phyloP scores from a whole-genome alignment of 352 stramenopile species.

The Saprolegnia parasitica region DNA sequence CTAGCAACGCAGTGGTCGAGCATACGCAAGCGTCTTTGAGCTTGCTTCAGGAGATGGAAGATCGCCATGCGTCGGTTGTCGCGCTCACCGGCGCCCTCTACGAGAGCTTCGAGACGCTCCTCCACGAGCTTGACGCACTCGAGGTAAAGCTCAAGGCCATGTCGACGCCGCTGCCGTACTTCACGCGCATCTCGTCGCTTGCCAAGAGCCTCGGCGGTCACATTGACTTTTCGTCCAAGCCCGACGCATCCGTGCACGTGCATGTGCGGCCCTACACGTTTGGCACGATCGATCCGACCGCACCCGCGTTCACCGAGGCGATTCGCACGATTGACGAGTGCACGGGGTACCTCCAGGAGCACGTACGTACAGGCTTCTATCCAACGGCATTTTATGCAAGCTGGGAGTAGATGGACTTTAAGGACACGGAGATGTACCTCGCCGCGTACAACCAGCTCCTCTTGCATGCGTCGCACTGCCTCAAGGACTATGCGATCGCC shows the following conservation, averaged over 20 bases:
- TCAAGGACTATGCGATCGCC: conserved; percentile 69
- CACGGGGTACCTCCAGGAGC: conserved; percentile 55
- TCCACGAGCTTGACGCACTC: conserved; percentile 59
- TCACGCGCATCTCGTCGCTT: conserved; percentile 50
- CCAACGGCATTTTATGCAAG: conserved; percentile 18
- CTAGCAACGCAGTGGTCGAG: conserved; percentile 44
- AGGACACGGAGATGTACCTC: conserved; percentile 65
- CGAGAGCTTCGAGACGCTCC: conserved; percentile 62
- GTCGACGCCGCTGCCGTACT: conserved; percentile 62
- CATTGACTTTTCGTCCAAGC: conserved; percentile 10
- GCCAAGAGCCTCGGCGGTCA: conserved; percentile 8
- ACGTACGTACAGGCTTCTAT: conserved; percentile 40
- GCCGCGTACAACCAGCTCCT: conserved; percentile 64
- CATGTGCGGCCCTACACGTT: conserved; percentile 73
- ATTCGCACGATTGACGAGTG: conserved; percentile 66
- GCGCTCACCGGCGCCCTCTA: conserved; percentile 72
- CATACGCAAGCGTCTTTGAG: conserved; percentile 59
- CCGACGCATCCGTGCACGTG: conserved; percentile 34
- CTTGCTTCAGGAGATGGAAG: conserved; percentile 75
- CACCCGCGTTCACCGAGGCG: conserved; percentile 47
- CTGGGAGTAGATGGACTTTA: conserved; percentile 51
- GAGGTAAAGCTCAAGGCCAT: conserved; percentile 58
- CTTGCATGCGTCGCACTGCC: conserved; percentile 51
- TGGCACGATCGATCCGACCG: conserved; percentile 63
- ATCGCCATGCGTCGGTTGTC: conserved; percentile 69